Percentiles rank a stretch among this genome's conserved stretches.
Conservation (phyloP, 2,329 filamentous ascomycete species). For the Talaromyces piceae region DNA sequence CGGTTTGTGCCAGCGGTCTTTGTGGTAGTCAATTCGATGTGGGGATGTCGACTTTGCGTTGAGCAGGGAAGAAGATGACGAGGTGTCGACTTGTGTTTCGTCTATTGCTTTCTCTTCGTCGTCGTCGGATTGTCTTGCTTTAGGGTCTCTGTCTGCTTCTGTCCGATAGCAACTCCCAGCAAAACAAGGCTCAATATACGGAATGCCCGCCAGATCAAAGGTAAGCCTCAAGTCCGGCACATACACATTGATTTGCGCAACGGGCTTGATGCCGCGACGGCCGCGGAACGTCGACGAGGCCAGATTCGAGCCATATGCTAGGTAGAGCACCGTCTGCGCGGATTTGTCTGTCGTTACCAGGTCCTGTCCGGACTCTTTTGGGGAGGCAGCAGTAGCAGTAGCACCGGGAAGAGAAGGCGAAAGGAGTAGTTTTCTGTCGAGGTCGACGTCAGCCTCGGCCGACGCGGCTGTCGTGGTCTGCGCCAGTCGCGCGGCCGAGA, state of each 20-base stretch:
- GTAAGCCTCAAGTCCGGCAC: constrained; percentile 70
- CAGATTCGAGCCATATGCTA: constrained; percentile 91
- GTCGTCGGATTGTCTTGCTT: no score
- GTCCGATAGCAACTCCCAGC: constrained; percentile 63
- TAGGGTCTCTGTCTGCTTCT: no score
- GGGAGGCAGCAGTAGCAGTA: no score
- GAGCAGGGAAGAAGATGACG: no score
- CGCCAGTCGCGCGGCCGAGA: constrained; percentile 2
- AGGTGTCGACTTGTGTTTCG: constrained; percentile 14
- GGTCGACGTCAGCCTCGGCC: constrained; percentile 1
- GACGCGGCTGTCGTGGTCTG: neutral
- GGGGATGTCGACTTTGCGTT: no score
- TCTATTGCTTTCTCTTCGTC: constrained; percentile 15
- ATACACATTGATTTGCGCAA: constrained; percentile 73
- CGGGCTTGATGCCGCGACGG: constrained; percentile 66
- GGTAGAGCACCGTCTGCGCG: constrained; percentile 58
- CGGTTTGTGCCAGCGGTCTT: constrained; percentile 66
- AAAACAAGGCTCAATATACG: constrained; percentile 87
- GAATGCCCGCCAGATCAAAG: constrained; percentile 78
- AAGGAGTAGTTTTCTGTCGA: neutral
- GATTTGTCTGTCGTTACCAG: neutral
- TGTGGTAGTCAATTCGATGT: constrained; percentile 44
- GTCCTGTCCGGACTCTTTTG: no score
- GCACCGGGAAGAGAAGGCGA: neutral
- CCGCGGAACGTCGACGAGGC: constrained; percentile 71